Evolutionary conservation across 331 rosid species (phyloP).

Genomic region (Spiraea crenata): DNA sequence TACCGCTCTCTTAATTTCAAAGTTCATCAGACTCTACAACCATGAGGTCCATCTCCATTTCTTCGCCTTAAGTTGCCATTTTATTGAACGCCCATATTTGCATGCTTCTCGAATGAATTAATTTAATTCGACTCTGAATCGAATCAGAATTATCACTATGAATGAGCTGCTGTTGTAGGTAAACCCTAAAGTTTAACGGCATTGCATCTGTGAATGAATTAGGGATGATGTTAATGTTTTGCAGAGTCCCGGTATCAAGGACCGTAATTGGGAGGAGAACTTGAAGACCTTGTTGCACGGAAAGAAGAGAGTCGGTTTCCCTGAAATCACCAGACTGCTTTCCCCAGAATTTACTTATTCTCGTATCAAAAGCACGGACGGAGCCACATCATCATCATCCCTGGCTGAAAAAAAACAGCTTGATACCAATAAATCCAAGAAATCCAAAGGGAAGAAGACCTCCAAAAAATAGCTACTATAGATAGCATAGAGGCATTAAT

Average conservation of each 20-base stretch:
- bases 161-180: no score
- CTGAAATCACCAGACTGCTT: conserved; percentile 57
- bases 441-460: conserved; percentile 11
- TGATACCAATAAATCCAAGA: conserved; percentile 13
- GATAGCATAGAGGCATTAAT: no score
- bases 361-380: conserved; percentile 19
- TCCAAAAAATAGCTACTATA: background rate
- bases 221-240: background rate
- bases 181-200: no score
- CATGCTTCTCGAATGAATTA: no score
- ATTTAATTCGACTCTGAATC: no score
- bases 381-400: background rate
- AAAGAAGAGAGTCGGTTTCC: conserved; percentile 48
- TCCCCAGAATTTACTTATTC: conserved; percentile 57
- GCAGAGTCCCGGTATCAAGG: conserved; percentile 71
- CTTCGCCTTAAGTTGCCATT: no score
- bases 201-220: no score
- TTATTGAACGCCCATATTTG: no score
- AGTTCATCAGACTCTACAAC: conserved; percentile 60
- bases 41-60: conserved; percentile 27
- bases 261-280: conserved; percentile 69
- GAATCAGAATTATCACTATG: no score
- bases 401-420: conserved; percentile 1
- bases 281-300: conserved; percentile 54
- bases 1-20: conserved; percentile 45